Percentiles rank a stretch among this genome's conserved stretches.
phyloP scores from a whole-genome alignment of 345 rosid genomes.

The Populus nigra region DNA sequence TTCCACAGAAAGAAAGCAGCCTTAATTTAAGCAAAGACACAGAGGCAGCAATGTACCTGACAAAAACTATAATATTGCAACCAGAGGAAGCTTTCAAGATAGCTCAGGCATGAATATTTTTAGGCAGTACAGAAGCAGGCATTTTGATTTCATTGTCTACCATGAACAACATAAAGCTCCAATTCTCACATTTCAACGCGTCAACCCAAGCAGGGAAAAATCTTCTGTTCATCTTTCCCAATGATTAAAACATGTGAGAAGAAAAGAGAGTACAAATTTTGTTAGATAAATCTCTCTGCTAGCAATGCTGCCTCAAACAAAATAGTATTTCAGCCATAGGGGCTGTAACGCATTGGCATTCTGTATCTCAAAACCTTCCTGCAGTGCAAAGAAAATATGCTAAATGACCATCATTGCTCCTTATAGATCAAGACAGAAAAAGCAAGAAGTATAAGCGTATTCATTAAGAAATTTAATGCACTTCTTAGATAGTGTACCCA shows the following conservation, averaged over 20 bases:
- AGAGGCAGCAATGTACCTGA: not conserved
- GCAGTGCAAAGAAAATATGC: conserved; percentile 19
- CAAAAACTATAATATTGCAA: not conserved
- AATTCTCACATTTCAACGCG: conserved; percentile 3
- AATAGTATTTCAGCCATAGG: conserved; percentile 42
- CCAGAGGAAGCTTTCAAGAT: not conserved
- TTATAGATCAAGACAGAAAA: not conserved
- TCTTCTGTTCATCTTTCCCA: not conserved
- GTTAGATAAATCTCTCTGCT: not conserved
- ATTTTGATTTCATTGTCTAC: not conserved
- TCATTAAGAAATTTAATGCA: not conserved
- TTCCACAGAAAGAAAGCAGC: not conserved
- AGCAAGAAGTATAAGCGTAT: not conserved
- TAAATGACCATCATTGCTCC: not conserved
- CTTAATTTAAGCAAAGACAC: not conserved
- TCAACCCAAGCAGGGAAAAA: not conserved
- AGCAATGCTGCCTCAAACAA: not conserved
- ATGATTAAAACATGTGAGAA: conserved; percentile 3
- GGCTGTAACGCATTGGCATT: conserved; percentile 63
- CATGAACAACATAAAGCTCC: not conserved
- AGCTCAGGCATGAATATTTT: not conserved
- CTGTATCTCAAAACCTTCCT: conserved; percentile 65
- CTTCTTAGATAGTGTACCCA: conserved; percentile 38
- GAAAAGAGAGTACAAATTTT: not conserved
- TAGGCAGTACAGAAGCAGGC: not conserved